phyloP scores from a whole-genome alignment of 2,329 filamentous ascomycete species.

The Achaetomium macrosporum region DNA sequence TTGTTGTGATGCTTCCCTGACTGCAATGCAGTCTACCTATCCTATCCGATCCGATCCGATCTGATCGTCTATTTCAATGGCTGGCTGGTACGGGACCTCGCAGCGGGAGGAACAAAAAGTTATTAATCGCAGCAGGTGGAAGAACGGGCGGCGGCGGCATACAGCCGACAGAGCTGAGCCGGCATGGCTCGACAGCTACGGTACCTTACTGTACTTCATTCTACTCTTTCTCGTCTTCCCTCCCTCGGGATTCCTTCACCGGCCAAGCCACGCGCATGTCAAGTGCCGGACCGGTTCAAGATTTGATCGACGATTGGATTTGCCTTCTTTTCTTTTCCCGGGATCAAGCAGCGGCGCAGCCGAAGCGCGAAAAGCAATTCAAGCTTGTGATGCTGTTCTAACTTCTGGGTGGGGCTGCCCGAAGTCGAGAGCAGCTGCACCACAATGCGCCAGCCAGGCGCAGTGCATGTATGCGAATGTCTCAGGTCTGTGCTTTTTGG shows the following conservation, averaged over 20 bases:
- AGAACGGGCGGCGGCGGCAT: neutral
- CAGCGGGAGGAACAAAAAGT: neutral
- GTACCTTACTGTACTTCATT: neutral
- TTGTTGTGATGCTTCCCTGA: neutral
- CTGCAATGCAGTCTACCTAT: neutral
- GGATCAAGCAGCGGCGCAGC: neutral
- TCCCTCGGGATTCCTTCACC: slow-evolving; percentile 3
- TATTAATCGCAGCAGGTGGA: neutral
- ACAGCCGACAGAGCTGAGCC: neutral
- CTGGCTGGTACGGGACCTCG: neutral
- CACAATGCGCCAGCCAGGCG: neutral
- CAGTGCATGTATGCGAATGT: too few relatives aligned
- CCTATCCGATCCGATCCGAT: slow-evolving; percentile 1
- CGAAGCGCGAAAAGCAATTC: neutral
- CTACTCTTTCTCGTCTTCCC: neutral
- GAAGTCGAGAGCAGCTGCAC: neutral
- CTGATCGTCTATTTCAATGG: neutral
- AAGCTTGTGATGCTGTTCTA: neutral
- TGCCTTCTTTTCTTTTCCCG: neutral
- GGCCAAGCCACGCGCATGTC: slow-evolving; percentile 7
- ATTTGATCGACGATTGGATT: neutral
- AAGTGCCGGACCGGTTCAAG: neutral
- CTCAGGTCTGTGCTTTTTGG: neutral
- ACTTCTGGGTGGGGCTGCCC: too few relatives aligned
- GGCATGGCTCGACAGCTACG: neutral